phyloP scores from a whole-genome alignment of 495 filamentous ascomycete genomes.

The Penicillium egyptiacum region DNA sequence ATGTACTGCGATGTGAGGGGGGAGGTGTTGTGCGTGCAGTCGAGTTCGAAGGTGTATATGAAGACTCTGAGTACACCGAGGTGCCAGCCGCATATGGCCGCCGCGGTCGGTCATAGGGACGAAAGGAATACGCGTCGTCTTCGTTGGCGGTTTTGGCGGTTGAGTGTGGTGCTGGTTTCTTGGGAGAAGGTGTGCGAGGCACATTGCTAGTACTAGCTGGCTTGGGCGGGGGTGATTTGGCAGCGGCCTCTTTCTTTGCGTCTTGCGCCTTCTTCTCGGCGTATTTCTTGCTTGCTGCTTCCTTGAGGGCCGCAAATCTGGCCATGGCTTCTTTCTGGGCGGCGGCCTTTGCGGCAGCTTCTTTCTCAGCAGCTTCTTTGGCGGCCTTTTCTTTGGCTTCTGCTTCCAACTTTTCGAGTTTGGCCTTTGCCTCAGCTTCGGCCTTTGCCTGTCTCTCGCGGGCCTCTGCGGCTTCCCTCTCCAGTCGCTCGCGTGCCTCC shows the following conservation, averaged over 20 bases:
- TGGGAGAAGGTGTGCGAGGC: conserved; percentile 50
- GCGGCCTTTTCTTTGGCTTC: conserved; percentile 37
- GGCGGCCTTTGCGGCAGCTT: conserved; percentile 44
- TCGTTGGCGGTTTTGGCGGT: conserved; percentile 66
- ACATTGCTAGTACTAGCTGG: conserved; percentile 31
- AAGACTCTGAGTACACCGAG: conserved; percentile 77
- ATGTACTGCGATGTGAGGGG: conserved; percentile 69
- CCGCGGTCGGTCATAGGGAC: conserved; percentile 77
- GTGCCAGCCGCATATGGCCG: conserved; percentile 53
- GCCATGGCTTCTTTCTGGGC: conserved; percentile 51
- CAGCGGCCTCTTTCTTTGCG: conserved; percentile 35
- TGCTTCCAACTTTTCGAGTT: conserved; percentile 43
- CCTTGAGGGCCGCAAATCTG: conserved; percentile 47
- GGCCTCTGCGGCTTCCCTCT: conserved; percentile 39
- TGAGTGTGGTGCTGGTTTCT: conserved; percentile 54
- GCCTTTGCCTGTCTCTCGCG: conserved; percentile 31
- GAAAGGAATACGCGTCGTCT: conserved; percentile 70
- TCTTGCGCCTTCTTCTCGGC: conserved; percentile 50
- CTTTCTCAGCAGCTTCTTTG: conserved; percentile 46
- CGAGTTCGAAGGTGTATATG: conserved; percentile 75
- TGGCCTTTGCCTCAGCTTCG: conserved; percentile 36
- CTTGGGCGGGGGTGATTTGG: conserved; percentile 27
- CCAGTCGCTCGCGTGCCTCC: conserved; percentile 43
- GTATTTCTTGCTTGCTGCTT: conserved; percentile 46
- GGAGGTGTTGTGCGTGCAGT: conserved; percentile 86